phyloP scores from a whole-genome alignment of 441 rosid genomes.

The Populus tomentosa region DNA sequence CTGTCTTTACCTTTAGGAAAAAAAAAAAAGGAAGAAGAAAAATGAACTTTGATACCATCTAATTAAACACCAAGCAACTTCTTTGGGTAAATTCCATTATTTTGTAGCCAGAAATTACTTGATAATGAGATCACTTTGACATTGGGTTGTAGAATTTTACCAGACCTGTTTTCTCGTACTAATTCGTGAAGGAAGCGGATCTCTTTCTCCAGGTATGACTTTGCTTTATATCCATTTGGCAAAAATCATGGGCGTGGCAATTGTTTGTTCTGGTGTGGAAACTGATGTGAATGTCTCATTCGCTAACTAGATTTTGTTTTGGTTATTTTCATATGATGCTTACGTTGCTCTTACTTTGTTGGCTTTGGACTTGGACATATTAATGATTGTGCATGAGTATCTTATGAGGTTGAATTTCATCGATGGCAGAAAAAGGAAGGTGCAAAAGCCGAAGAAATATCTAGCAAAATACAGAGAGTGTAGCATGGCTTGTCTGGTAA shows the following conservation, averaged over 20 bases:
- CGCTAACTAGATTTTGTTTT: background rate
- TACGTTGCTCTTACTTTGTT: background rate
- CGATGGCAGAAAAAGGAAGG: constrained; percentile 40
- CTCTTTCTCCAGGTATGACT: background rate
- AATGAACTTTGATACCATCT: background rate
- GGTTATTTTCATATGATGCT: background rate
- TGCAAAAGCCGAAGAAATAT: constrained; percentile 34
- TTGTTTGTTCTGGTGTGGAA: background rate
- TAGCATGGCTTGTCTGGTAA: constrained; percentile 22
- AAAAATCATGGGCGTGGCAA: background rate
- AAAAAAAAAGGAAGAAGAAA: background rate
- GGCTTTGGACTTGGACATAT: background rate
- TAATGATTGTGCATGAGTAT: background rate
- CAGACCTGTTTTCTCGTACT: background rate
- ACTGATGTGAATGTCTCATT: background rate
- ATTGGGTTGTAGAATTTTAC: background rate
- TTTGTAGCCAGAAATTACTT: background rate
- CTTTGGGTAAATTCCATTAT: background rate
- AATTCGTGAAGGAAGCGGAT: background rate
- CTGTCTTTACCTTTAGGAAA: background rate
- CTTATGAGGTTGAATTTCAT: background rate
- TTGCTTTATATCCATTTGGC: background rate
- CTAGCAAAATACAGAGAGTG: constrained; percentile 40
- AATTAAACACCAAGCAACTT: background rate
- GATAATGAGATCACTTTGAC: background rate